Evolutionary conservation across 2,329 filamentous ascomycete genomes (phyloP).

Genomic region (Xylariaceae sp.): DNA sequence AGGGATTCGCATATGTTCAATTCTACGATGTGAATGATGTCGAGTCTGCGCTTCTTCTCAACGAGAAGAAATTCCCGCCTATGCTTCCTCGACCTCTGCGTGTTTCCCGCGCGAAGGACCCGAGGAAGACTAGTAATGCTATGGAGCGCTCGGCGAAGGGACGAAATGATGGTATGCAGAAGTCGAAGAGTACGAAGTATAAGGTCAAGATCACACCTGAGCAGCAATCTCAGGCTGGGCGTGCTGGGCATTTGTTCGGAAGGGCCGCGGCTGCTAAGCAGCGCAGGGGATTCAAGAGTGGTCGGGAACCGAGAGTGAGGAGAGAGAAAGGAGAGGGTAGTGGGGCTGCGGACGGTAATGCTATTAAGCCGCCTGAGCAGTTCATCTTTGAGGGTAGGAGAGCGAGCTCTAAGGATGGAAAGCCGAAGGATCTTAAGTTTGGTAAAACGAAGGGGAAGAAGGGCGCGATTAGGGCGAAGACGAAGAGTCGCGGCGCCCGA

Average conservation of each 20-base stretch:
- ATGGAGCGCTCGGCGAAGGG: constrained; percentile 47
- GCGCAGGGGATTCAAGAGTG: constrained; percentile 33
- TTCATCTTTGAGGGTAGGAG: constrained; percentile 81
- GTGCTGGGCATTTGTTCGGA: constrained; percentile 71
- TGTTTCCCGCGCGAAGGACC: constrained; percentile 80
- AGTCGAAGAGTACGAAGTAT: constrained; percentile 51
- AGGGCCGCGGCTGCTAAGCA: constrained; percentile 59
- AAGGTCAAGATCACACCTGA: constrained; percentile 68
- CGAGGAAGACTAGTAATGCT: constrained; percentile 56
- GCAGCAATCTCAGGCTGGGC: constrained; percentile 68
- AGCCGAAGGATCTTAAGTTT: constrained; percentile 59
- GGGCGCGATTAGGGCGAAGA: constrained; percentile 29
- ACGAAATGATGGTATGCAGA: constrained; percentile 34
- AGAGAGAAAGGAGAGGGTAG: constrained; percentile 10
- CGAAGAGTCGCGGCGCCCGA: constrained; percentile 30
- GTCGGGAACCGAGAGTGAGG: constrained; percentile 23
- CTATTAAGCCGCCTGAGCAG: constrained; percentile 61
- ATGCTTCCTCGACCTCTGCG: constrained; percentile 87
- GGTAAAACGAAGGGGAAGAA: constrained; percentile 55
- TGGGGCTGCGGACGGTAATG: constrained; percentile 6
- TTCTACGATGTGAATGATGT: constrained; percentile 87
- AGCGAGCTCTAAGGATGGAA: constrained; percentile 65
- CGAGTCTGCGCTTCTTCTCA: constrained; percentile 82
- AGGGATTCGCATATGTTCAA: constrained; percentile 96
- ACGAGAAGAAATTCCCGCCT: constrained; percentile 90